Evolutionary conservation across 2,329 filamentous ascomycete genomes (phyloP), one percentile per base, ranked within the genome.

Genomic region (Oidium heveae): DNA sequence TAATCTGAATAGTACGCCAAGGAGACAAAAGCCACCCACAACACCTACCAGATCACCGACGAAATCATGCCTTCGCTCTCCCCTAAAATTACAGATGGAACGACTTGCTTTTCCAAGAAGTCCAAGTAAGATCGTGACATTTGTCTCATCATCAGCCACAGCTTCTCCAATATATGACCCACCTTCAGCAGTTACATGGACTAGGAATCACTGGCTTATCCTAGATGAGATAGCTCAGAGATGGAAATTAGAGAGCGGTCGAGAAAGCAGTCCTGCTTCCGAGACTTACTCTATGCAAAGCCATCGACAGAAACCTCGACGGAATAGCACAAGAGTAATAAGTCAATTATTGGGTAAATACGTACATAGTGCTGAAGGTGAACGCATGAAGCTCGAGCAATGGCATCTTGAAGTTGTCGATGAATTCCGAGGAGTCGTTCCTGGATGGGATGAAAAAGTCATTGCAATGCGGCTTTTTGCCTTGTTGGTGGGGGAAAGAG

Each of bases 361-460:
- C 1, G 57, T 65, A 2, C 51, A 32, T 24, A 57, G 54, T 41
- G 24, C 24, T 6, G 41, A 58, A 32, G 59, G 59, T 8, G 59
- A 62, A 33, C 59, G 53, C 7, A 59, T 64, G 59, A 58, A 50
- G 22, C 56, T 66, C 22, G 58, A 65, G 53, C 63, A 64, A 56
- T 66, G 64, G 64, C 64, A 66, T 59, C 53, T 65, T 20, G 64
- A 65, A 52, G 63, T 58, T 53, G 63, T 66, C 18, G 63, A 63
- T 59, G 61, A 64, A 57, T 66, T 65, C 44, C 52, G 63, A 24
- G 58, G 59, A 1, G 32, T 55, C 4, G 63, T 65, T 20, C 60
- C 60, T 4, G 64, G 64, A 4, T 66, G 64, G 64, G 59, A 66
- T 28, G 64, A 66, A 56, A 58, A 58, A 54, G 58, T 57, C 53